Evolutionary conservation across 192 early-diverging fungal species (phyloP).

Genomic region (Dissophora globulifera): DNA sequence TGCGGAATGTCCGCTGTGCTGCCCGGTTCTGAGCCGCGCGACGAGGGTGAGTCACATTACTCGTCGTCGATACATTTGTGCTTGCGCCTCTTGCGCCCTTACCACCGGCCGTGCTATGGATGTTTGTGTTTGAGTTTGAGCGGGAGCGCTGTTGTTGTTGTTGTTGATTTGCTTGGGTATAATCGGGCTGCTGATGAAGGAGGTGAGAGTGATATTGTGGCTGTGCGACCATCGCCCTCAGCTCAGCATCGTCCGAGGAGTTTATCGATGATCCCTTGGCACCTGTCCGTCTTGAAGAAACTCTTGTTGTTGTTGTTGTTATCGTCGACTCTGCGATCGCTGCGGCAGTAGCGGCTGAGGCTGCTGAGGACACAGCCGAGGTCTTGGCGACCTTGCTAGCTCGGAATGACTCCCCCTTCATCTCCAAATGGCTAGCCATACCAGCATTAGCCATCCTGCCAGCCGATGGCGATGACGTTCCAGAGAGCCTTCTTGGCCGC

Average conservation of each 20-base stretch:
- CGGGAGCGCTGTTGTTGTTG: too few species aligned
- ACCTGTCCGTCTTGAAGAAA: not conserved
- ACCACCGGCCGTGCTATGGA: too few species aligned
- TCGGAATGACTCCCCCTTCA: too few species aligned
- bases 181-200: not conserved
- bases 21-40: constrained; percentile 94
- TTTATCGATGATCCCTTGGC: not conserved
- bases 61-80: too few species aligned
- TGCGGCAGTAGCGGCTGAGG: not conserved
- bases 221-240: too few species aligned
- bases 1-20: constrained; percentile 90
- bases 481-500: not conserved
- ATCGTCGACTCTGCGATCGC: not conserved
- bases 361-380: not conserved
- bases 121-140: not conserved
- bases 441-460: too few species aligned
- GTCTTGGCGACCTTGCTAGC: not conserved
- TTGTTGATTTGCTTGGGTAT: not conserved
- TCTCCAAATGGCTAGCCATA: too few species aligned
- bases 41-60: constrained; percentile 63
- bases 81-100: too few species aligned
- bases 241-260: too few species aligned
- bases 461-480: not conserved
- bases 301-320: not conserved
- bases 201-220: not conserved